Base-by-base conservation (phyloP, 2,329 filamentous ascomycete species). In the Cryphonectria parasitica region DNA sequence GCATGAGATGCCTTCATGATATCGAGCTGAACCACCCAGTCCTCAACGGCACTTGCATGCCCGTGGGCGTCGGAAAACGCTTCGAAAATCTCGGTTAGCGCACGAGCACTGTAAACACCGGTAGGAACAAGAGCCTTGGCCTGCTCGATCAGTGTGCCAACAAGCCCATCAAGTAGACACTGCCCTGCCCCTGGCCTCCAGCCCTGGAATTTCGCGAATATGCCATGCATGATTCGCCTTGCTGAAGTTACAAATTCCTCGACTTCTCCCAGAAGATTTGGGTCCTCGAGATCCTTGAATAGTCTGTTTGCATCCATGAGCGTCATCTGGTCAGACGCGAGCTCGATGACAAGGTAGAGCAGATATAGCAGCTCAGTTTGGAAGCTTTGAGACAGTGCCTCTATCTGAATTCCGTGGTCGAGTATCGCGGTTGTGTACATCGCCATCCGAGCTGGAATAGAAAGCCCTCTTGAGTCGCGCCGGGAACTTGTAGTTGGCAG, bases 391-490 rank as follows among this genome's bases (percentile, higher is more conserved):
- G 86, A 81, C 0, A 88, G 72, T 0, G 78, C 74, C 0, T 80
- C 74, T 0, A 85, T 69, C 2, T 82, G 75, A 13, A 85, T 74
- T 0, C 81, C 80, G 3, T 80, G 78, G 0, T 79, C 76, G 0
- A 94, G 77, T 0, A 96, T 78, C 64, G 85, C 86, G 7, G 85
- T 83, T 0, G 89, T 87, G 78, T 94, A 97, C 64, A 91, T 84
- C 0, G 91, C 89, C 82, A 97, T 92, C 69, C 95, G 87, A 19
- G 93, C 88, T 0, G 93, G 89, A 68, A 92, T 84, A 1, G 93
- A 93, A 43, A 90, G 88, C 0, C 92, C 92, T 73, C 88, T 87
- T 4, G 86, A 83, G 77, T 97, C 94, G 60, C 91, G 85, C 43
- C 82, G 77, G 70, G 74, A 72, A 8, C 58, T 70, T 2, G 64